phyloP scores from a whole-genome alignment of 2,329 filamentous ascomycete genomes.

The Chaetomium sp. region DNA sequence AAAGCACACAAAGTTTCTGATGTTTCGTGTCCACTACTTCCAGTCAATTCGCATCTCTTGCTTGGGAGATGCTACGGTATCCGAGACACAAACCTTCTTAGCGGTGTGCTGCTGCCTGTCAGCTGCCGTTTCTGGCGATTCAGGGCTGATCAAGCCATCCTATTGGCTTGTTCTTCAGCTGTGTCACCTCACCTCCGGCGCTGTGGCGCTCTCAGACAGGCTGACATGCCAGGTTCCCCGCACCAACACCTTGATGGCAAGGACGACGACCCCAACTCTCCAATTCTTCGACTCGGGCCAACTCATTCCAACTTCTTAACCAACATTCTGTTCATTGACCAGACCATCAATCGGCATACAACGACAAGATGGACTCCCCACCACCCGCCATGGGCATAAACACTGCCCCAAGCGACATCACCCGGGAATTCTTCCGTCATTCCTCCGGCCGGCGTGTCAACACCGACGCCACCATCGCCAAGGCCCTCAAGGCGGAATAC shows the following conservation, averaged over 20 bases:
- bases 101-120: no score
- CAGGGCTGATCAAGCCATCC: no score
- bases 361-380: neutral
- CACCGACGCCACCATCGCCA: conserved; percentile 38
- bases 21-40: no score
- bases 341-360: no score
- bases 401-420: conserved; percentile 14
- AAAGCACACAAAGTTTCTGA: no score
- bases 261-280: neutral
- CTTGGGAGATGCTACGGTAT: no score
- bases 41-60: no score
- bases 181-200: no score
- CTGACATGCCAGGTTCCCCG: neutral
- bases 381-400: neutral
- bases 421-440: conserved; percentile 35
- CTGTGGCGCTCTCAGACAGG: no score
- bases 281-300: neutral
- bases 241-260: neutral
- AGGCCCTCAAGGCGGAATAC: conserved; percentile 37
- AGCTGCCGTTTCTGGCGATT: no score
- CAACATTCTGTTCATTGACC: neutral
- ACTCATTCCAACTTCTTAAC: neutral
- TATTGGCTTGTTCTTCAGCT: no score
- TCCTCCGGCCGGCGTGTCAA: conserved; percentile 35
- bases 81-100: no score